phyloP scores from a whole-genome alignment of 331 rosid genomes.

The Saraca asoca region DNA sequence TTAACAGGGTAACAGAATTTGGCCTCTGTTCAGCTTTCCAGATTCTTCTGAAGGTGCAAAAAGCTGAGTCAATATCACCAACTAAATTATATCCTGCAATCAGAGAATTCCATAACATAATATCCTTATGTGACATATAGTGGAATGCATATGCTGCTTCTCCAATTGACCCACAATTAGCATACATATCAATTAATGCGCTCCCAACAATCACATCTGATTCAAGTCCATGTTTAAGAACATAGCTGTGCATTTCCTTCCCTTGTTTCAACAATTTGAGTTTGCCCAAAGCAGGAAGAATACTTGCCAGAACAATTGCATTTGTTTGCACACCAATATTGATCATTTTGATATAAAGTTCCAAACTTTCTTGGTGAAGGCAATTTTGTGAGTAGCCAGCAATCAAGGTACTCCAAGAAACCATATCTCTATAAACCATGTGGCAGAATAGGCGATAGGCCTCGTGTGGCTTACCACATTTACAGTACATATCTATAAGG shows the following conservation, averaged over 20 bases:
- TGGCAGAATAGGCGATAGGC: constrained; percentile 31
- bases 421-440: constrained; percentile 39
- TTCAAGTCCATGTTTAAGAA: constrained; percentile 37
- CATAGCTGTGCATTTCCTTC: constrained; percentile 45
- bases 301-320: constrained; percentile 43
- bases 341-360: constrained; percentile 43
- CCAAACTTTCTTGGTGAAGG: constrained; percentile 36
- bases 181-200: constrained; percentile 49
- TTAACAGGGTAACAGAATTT: constrained; percentile 47
- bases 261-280: constrained; percentile 46
- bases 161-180: constrained; percentile 48
- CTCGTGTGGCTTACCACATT: constrained; percentile 42
- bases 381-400: constrained; percentile 53
- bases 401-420: constrained; percentile 59
- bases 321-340: constrained; percentile 44
- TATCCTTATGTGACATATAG: constrained; percentile 34
- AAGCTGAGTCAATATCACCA: constrained; percentile 39
- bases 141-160: constrained; percentile 41
- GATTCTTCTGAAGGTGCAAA: constrained; percentile 37
- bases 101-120: constrained; percentile 45
- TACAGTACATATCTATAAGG: constrained; percentile 49
- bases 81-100: constrained; percentile 44
- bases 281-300: neutral
- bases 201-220: constrained; percentile 44
- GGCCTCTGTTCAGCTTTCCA: constrained; percentile 46